These are phyloP conservation scores for Debaryomyces maramus DNA, from an alignment of 805 yeast species.

Conservation along the genomic window DNA sequence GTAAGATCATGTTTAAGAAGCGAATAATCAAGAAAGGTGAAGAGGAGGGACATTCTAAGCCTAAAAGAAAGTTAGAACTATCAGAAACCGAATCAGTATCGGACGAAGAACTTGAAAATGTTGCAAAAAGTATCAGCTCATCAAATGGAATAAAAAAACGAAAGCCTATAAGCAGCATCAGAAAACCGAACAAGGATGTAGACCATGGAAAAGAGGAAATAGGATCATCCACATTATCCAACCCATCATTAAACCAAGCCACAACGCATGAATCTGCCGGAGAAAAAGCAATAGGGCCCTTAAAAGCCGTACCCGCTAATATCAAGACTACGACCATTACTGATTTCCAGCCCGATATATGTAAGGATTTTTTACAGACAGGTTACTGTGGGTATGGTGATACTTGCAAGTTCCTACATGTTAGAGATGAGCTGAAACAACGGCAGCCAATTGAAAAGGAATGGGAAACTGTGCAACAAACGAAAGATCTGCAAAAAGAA, in stretches of 20 bases:
- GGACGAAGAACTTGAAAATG: background rate
- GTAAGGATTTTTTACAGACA: constrained; percentile 86
- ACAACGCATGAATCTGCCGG: background rate
- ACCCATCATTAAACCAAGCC: constrained; percentile 3
- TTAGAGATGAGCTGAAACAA: constrained; percentile 78
- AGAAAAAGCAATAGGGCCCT: constrained; percentile 9
- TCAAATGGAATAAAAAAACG: constrained; percentile 8
- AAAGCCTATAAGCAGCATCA: constrained; percentile 1
- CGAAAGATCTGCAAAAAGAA: constrained; percentile 3
- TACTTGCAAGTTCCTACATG: constrained; percentile 90
- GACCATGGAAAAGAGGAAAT: background rate
- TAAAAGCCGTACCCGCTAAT: constrained; percentile 34
- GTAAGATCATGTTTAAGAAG: constrained; percentile 24
- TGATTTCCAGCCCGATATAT: constrained; percentile 91
- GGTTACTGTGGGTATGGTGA: constrained; percentile 98
- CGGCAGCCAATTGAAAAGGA: constrained; percentile 66
- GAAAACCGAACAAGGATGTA: background rate
- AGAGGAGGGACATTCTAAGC: background rate
- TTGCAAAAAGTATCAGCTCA: background rate
- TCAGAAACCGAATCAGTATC: constrained; percentile 4
- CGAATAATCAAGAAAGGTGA: constrained; percentile 16
- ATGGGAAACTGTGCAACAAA: constrained; percentile 55
- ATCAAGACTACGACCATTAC: constrained; percentile 66
- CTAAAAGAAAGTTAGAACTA: constrained; percentile 5
- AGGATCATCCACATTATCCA: background rate